These are phyloP conservation scores for Vaccinium macrocarpon DNA, from an alignment of 148 eudicot genomes.

Conservation along the genomic window DNA sequence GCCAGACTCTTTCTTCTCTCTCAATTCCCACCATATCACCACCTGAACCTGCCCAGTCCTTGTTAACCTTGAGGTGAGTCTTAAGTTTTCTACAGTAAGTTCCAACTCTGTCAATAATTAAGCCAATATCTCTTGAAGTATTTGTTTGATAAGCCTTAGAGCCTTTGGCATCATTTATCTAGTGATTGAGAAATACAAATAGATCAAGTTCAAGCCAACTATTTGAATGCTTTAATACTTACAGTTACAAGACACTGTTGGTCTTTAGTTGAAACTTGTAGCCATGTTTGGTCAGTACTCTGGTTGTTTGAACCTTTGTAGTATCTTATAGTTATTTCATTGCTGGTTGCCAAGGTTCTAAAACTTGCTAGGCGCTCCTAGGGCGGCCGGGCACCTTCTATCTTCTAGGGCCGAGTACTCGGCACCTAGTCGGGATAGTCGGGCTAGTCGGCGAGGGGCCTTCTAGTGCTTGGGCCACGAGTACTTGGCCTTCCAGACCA, in stretches of 20 bases:
- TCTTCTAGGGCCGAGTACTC: too few relatives aligned
- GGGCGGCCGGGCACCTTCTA: too few relatives aligned
- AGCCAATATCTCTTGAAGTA: neutral
- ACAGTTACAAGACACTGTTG: neutral
- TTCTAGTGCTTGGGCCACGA: too few relatives aligned
- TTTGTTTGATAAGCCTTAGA: neutral
- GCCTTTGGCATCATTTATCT: neutral
- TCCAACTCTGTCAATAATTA: neutral
- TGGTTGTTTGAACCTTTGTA: neutral
- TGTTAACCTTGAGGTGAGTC: neutral
- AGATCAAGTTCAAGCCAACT: neutral
- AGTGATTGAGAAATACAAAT: neutral
- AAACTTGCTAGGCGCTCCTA: too few relatives aligned
- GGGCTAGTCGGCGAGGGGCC: too few relatives aligned
- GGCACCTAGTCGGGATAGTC: too few relatives aligned
- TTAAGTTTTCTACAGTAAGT: neutral
- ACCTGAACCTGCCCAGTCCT: neutral
- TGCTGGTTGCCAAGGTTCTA: neutral
- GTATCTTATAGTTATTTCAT: neutral
- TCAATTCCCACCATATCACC: neutral
- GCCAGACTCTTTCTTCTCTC: neutral
- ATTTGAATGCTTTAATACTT: neutral
- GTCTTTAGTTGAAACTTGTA: neutral
- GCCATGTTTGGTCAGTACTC: neutral
- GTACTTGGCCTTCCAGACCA: too few relatives aligned